Evolutionary conservation across 371 early-diverging fungal genomes (phyloP), one percentile per base, ranked within the genome.

Genomic region (Zopfochytrium polystomum): DNA sequence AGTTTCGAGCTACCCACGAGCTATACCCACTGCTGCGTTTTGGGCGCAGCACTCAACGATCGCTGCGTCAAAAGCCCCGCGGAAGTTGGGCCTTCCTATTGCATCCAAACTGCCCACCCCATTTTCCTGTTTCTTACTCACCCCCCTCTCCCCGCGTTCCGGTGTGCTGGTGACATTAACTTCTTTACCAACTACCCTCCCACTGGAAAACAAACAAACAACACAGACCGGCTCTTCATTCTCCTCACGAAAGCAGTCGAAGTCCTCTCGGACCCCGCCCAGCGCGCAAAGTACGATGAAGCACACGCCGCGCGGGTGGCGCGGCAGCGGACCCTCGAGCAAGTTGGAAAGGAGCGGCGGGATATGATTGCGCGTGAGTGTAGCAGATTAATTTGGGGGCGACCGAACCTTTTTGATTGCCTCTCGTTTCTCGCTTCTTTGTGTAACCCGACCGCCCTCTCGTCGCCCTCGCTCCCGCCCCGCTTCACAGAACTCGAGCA

Each of bases 211-310:
- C 33, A 22, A 20, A 22, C 52, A 20, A 35, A 18, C 18, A 11
- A n/a, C 33, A 18, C 63, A 67, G 75, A 73, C 45, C 67, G 66
- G 11, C 64, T 55, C 58, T 78, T 71, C 52, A 67, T 73, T 25
- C 66, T 60, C 25, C 68, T 81, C 43, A 66, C 75, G 25, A 58
- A 67, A 31, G 81, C 80, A 18, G 77, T 74, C 60, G 70, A 75
- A 5, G 58, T 60, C 13, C 70, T 84, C 23, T 62, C 74, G 26
- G 74, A 79, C 29, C 52, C 70, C 13, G 68, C 70, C 34, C 77
- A 76, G 49, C 64, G 74, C 45, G 38, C 56, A 32, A 49, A 51
- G 29, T 81, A 84, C 56, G 84, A 84, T 62, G 60, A 55, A 26
- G 58, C 55, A 9, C 60, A 69, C 62, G 65, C 65, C 42, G 62